phyloP scores from a whole-genome alignment of 768 basidiomycete species.

The Mycena vitilis region DNA sequence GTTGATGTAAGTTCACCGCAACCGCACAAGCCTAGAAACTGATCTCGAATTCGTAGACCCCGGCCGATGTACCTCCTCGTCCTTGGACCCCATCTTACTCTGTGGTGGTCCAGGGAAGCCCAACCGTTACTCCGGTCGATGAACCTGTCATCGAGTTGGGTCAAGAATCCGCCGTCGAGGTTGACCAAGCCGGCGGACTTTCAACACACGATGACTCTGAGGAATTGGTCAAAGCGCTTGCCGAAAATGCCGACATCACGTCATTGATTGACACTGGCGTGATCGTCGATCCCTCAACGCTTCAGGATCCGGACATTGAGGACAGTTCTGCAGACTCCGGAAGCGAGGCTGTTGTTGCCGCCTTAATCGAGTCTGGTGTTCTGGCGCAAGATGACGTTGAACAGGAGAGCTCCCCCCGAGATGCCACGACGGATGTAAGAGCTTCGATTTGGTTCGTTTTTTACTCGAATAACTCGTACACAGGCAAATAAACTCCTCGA shows the following conservation, averaged over 20 bases:
- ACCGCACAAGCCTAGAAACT: not conserved
- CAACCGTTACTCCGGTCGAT: slow-evolving; percentile 31
- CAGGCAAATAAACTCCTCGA: not conserved
- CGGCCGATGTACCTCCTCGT: slow-evolving; percentile 30
- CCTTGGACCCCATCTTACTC: slow-evolving; percentile 55
- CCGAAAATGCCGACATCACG: not conserved
- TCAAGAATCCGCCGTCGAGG: not conserved
- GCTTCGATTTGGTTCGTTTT: not conserved
- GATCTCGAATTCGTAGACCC: slow-evolving; percentile 2
- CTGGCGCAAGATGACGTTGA: slow-evolving; percentile 5
- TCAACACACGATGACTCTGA: not conserved
- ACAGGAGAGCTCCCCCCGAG: not conserved
- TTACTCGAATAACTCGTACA: not conserved
- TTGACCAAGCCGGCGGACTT: not conserved
- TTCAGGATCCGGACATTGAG: slow-evolving; percentile 36
- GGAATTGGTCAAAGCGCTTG: not conserved
- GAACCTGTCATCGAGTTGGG: slow-evolving; percentile 18
- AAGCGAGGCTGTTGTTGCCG: slow-evolving; percentile 34
- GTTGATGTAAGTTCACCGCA: slow-evolving; percentile 13
- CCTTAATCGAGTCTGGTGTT: slow-evolving; percentile 32
- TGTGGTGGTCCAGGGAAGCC: slow-evolving; percentile 48
- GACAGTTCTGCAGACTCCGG: slow-evolving; percentile 28
- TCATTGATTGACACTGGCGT: slow-evolving; percentile 23
- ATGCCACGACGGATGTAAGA: slow-evolving; percentile 1
- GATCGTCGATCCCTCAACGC: slow-evolving; percentile 33